Evolutionary conservation across 2,329 filamentous ascomycete species (phyloP).

Genomic region (Ophiostoma montium): DNA sequence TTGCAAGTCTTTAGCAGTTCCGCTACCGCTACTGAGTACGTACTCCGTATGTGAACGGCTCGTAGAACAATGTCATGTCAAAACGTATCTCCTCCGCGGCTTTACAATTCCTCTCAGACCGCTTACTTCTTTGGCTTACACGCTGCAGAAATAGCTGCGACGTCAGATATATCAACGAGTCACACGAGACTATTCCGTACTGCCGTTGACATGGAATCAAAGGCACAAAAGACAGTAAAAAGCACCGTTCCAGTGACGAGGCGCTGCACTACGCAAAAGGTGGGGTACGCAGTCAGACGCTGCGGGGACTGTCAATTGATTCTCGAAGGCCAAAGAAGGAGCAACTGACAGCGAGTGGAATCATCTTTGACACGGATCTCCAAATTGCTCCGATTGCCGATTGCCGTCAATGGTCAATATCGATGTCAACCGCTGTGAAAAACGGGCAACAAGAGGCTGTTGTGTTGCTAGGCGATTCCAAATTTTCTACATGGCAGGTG

Average conservation of each 20-base stretch:
- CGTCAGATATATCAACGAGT: too few relatives aligned
- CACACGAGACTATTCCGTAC: too few relatives aligned
- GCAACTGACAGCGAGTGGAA: not conserved
- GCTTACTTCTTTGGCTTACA: not conserved
- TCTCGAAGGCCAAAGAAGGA: not conserved
- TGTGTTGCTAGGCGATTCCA: not conserved
- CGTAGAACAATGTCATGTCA: too few relatives aligned
- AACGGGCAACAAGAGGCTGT: not conserved
- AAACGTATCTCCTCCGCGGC: too few relatives aligned
- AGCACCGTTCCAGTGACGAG: too few relatives aligned
- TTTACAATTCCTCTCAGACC: too few relatives aligned
- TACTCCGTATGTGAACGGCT: not conserved
- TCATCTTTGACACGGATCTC: too few relatives aligned
- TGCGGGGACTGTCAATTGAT: not conserved
- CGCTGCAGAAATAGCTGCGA: too few relatives aligned
- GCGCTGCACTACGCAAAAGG: too few relatives aligned
- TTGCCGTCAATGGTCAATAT: not conserved
- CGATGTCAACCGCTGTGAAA: not conserved
- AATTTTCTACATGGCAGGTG: constrained; percentile 1
- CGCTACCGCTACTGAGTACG: too few relatives aligned
- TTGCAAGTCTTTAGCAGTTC: too few relatives aligned
- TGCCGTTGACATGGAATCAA: not conserved
- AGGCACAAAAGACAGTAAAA: not conserved
- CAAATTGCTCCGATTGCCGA: not conserved
- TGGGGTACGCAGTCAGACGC: too few relatives aligned